Evolutionary conservation across 129 eudicot genomes (phyloP).

Genomic region (Artemisia argyi): DNA sequence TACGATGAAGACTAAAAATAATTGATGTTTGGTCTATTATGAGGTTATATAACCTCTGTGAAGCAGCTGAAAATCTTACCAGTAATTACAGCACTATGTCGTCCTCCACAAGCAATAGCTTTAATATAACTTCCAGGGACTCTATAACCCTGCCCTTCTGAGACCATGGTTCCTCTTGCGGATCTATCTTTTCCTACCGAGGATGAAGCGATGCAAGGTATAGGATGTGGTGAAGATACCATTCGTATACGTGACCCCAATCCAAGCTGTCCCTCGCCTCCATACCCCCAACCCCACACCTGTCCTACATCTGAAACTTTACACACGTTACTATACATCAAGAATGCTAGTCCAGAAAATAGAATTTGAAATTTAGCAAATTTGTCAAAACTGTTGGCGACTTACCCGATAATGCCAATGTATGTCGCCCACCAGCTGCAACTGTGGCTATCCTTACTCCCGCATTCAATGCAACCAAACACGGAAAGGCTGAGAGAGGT

Average conservation of each 20-base stretch:
- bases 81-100: constrained; percentile 94
- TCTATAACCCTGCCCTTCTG: constrained; percentile 69
- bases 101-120: constrained; percentile 96
- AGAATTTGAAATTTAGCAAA: background rate
- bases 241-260: constrained; percentile 86
- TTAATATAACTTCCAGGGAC: constrained; percentile 83
- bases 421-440: constrained; percentile 99
- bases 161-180: constrained; percentile 44
- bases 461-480: constrained; percentile 76
- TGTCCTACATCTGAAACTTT: constrained; percentile 88
- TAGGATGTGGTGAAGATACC: constrained; percentile 98
- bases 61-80: constrained; percentile 41
- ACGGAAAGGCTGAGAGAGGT: constrained; percentile 78
- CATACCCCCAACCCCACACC: constrained; percentile 99
- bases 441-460: constrained; percentile 83
- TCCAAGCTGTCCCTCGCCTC: constrained; percentile 98
- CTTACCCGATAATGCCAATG: constrained; percentile 86
- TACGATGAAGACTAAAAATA: too few relatives aligned
- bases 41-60: background rate
- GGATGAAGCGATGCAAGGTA: constrained; percentile 80
- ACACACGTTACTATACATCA: constrained; percentile 32
- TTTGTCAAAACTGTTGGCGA: background rate
- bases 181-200: constrained; percentile 60
- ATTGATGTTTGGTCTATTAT: background rate
- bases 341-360: background rate